Evolutionary conservation across 129 eudicot genomes (phyloP), one percentile per base, ranked within the genome.

Genomic region (Centella asiatica): DNA sequence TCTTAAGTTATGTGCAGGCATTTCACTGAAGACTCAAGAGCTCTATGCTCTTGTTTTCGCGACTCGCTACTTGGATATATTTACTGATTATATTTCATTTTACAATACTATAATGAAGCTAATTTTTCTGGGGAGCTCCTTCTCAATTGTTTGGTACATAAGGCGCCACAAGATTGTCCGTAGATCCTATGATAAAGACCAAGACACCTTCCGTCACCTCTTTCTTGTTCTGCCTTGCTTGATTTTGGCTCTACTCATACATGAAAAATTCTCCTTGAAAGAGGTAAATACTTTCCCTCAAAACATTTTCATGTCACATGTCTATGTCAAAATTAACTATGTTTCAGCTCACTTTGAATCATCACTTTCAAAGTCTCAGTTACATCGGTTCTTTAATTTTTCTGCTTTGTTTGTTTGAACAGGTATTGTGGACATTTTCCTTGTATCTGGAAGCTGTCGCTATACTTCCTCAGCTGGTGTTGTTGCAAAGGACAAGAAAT

Each of bases 11-110:
- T 46, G 60, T 83, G 69, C 82, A 92, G 98, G 98, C 22, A 65
- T 92, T 64, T 92, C 98, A 20, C 81, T 92, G 77, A 92, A 92
- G 82, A 92, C 98, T 26, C 98, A 92, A 68, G 98, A 92, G 76
- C 96, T 92, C 57, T 92, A 87, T 70, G 96, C 98, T 28, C 65
- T 92, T 66, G 98, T 92, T 7, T 92, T 92, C 72, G 90, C 80
- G 53, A 87, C 94, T 61, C 98, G 98, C 67, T 92, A 92, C 85
- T 57, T 92, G 76, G 98, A 92, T 72, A 79, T 92, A 24, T 82
- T 92, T 73, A 92, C 98, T 12, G 86, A 82, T 67, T 92, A 60
- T 74, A 70, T 92, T 65, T 92, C 98, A 22, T 56, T 92, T 19
- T 92, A 92, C 59, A 92, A 92, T 70, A 81, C 96, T 11, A 48